Conservation (phyloP, 805 yeast species). For the Starmerella khaoyaiensis region DNA sequence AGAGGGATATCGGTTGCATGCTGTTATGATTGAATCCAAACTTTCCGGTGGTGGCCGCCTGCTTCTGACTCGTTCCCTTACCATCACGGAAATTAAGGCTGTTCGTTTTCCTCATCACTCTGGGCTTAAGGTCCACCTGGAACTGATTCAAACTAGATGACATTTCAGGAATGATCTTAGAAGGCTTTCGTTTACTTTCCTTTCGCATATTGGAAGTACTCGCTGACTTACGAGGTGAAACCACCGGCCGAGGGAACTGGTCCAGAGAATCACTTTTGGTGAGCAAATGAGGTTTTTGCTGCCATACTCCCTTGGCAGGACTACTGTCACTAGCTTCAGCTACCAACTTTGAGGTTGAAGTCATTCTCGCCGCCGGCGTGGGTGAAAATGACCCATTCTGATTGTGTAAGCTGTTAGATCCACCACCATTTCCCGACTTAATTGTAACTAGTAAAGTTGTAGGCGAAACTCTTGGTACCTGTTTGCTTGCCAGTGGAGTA, state of each 20-base stretch:
- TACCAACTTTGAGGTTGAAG: slow-evolving; percentile 23
- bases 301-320: slow-evolving; percentile 27
- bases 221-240: slow-evolving; percentile 15
- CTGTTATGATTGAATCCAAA: not conserved
- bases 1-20: too few relatives aligned
- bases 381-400: slow-evolving; percentile 21
- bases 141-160: slow-evolving; percentile 25
- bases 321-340: slow-evolving; percentile 25
- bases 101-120: not conserved
- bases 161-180: slow-evolving; percentile 23
- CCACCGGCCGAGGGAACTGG: slow-evolving; percentile 10
- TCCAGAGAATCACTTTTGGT: not conserved
- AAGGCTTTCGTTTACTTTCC: slow-evolving; percentile 11
- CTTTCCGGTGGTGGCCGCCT: not conserved
- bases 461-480: slow-evolving; percentile 15
- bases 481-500: slow-evolving; percentile 8
- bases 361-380: slow-evolving; percentile 25
- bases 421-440: not conserved
- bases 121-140: slow-evolving; percentile 23
- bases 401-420: not conserved
- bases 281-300: slow-evolving; percentile 8
- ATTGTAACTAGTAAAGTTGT: slow-evolving; percentile 17
- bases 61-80: slow-evolving; percentile 1
- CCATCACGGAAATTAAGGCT: not conserved
- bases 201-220: slow-evolving; percentile 11